Conservation (phyloP, 345 rosid genomes). For the Odontarrhena argentea region DNA sequence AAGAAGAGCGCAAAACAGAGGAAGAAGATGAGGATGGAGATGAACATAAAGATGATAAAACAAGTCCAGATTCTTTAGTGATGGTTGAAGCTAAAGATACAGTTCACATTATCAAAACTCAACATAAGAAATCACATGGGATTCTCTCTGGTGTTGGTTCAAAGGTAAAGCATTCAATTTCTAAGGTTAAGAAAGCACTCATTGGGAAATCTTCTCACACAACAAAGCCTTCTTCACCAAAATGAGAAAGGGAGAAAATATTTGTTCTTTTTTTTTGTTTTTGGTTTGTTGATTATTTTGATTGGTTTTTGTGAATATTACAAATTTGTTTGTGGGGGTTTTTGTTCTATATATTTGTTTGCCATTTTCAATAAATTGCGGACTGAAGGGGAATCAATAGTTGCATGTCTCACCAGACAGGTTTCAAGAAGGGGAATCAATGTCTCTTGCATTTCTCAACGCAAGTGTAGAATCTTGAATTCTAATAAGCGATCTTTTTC, state of each 20-base stretch:
- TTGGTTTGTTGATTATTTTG: conserved; percentile 34
- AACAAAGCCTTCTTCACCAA: conserved; percentile 55
- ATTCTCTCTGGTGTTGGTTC: conserved; percentile 84
- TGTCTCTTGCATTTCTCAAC: too few species aligned
- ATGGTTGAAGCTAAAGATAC: conserved; percentile 68
- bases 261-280: neutral
- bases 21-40: conserved; percentile 52
- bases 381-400: conserved; percentile 10
- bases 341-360: neutral
- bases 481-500: too few species aligned
- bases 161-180: conserved; percentile 85
- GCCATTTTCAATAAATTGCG: conserved; percentile 26
- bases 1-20: conserved; percentile 49
- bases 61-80: conserved; percentile 59
- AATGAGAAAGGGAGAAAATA: conserved; percentile 26
- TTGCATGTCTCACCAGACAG: too few species aligned
- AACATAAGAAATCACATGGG: conserved; percentile 72
- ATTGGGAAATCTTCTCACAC: conserved; percentile 75
- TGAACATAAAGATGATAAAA: conserved; percentile 52
- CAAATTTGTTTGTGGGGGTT: conserved; percentile 32
- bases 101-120: conserved; percentile 50
- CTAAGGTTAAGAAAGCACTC: conserved; percentile 89
- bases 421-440: too few species aligned
- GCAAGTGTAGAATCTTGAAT: too few species aligned
- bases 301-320: conserved; percentile 40